These are phyloP conservation scores for Thraustochytrium sp. DNA, from an alignment of 352 stramenopile genomes.

Conservation along the genomic window DNA sequence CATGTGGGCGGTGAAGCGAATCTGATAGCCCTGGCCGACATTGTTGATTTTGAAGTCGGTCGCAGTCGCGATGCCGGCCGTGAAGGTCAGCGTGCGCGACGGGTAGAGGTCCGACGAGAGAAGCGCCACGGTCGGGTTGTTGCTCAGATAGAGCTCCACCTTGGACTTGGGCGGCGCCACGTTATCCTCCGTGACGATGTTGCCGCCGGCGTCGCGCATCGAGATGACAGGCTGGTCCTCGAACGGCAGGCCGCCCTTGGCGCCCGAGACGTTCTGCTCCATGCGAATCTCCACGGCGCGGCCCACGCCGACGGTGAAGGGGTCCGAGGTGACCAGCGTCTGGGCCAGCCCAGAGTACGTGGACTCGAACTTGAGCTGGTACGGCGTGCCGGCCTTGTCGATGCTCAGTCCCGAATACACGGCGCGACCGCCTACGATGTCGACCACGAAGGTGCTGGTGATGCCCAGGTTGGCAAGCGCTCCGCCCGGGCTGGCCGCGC, in stretches of 20 bases:
- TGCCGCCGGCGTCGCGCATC: slow-evolving; percentile 38
- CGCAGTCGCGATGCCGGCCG: not conserved
- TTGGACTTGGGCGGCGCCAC: not conserved
- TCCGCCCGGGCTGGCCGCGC: not conserved
- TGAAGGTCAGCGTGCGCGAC: not conserved
- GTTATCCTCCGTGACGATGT: slow-evolving; percentile 39
- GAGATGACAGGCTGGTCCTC: slow-evolving; percentile 20
- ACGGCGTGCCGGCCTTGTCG: slow-evolving; percentile 20
- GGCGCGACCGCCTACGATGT: not conserved
- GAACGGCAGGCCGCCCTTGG: slow-evolving; percentile 34
- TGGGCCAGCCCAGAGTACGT: not conserved
- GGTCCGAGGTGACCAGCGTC: not conserved
- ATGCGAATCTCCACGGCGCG: slow-evolving; percentile 2
- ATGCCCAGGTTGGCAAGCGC: not conserved
- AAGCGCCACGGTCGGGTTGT: slow-evolving; percentile 16
- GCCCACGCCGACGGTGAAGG: slow-evolving; percentile 28
- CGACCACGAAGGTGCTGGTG: not conserved
- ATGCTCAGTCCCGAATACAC: slow-evolving; percentile 35
- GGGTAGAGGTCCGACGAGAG: not conserved
- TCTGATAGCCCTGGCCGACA: slow-evolving; percentile 25
- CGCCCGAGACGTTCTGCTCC: not conserved
- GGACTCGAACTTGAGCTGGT: slow-evolving; percentile 8
- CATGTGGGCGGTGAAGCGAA: slow-evolving; percentile 23
- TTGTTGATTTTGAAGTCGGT: slow-evolving; percentile 29
- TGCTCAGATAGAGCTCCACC: slow-evolving; percentile 13